Base-by-base conservation (phyloP, 1,284 basidiomycete species). In the Cryptococcus jaspeensis region DNA sequence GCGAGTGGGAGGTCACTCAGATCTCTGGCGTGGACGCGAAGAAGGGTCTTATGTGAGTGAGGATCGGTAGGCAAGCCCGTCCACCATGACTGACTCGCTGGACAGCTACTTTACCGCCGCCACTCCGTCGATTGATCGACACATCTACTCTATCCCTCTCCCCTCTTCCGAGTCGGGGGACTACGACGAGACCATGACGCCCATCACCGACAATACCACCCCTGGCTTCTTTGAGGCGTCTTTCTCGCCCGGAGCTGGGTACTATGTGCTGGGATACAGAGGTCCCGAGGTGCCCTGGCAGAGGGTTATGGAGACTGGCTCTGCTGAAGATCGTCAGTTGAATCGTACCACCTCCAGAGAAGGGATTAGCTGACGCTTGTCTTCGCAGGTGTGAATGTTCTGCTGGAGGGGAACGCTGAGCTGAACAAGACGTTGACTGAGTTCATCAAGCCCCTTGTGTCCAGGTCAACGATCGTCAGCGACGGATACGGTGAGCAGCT, bases 261-360 rank as follows among this genome's bases (percentile, higher is more conserved):
- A 88, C 76, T 96, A 95, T 76, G 77, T 91, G 7, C 79, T 96
- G 16, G 81, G 80, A 62, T 93, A 95, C 71, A 75, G 81, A 40
- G 94, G 94, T 0, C 95, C 94, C 6, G 82, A 82, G 22, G 83
- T 91, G 15, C 95, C 95, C 0, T 92, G 87, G 86, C 91, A 95
- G 75, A 87, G 84, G 63, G 81, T 98, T 12, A 71, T 91, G 22
- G 82, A 87, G 59, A 81, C 37, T 59, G 71, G 65, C 52, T 25
- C 44, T 16, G 53, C 39, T 28, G 52, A 60, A 37, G 51, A 55
- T 15, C 43, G 54, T 60, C 32, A 55, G 50, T 52, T 2, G 7
- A 8, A 18, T 23, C 7, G 12, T 32, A 11, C 16, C 8, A 16
- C 8, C 9, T n/a, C 16, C 18, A 20, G 1, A 35, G 37, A 32